These are phyloP conservation scores for Colletotrichum theobromicola DNA, from an alignment of 2,329 filamentous ascomycete species.

Conservation along the genomic window DNA sequence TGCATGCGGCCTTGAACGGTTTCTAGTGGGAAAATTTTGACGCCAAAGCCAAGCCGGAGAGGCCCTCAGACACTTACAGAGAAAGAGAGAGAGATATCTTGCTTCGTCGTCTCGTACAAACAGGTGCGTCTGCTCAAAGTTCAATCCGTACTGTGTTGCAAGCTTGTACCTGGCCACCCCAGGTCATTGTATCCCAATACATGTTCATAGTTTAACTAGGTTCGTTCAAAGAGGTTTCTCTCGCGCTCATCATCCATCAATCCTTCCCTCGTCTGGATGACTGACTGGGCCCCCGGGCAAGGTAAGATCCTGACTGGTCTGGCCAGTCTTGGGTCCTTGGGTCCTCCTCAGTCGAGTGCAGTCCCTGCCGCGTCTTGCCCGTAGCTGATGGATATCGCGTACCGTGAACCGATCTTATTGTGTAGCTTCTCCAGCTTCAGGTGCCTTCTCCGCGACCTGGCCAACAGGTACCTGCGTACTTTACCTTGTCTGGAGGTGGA, in stretches of 20 bases:
- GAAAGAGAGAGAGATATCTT: background rate
- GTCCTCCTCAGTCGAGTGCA: background rate
- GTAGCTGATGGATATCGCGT: background rate
- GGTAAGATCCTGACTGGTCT: slow-evolving; percentile 6
- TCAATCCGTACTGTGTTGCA: background rate
- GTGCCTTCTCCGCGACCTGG: slow-evolving; percentile 20
- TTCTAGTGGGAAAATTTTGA: background rate
- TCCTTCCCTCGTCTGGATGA: background rate
- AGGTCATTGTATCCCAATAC: slow-evolving; percentile 8
- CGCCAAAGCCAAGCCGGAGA: background rate
- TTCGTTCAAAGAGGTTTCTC: background rate
- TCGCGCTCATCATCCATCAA: slow-evolving; percentile 8
- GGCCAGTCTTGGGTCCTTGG: background rate
- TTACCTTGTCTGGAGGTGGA: background rate
- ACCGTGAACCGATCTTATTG: slow-evolving; percentile 11
- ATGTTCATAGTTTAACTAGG: slow-evolving; percentile 7
- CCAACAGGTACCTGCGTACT: slow-evolving; percentile 13
- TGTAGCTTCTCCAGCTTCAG: slow-evolving; percentile 21
- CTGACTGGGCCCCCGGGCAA: background rate
- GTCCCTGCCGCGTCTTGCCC: slow-evolving; percentile 3
- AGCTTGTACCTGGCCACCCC: background rate
- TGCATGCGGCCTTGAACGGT: background rate
- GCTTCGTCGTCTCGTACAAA: background rate
- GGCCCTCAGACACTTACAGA: background rate
- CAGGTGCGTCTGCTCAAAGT: background rate